Base-by-base conservation (phyloP, 805 yeast species). In the Saturnispora besseyi region DNA sequence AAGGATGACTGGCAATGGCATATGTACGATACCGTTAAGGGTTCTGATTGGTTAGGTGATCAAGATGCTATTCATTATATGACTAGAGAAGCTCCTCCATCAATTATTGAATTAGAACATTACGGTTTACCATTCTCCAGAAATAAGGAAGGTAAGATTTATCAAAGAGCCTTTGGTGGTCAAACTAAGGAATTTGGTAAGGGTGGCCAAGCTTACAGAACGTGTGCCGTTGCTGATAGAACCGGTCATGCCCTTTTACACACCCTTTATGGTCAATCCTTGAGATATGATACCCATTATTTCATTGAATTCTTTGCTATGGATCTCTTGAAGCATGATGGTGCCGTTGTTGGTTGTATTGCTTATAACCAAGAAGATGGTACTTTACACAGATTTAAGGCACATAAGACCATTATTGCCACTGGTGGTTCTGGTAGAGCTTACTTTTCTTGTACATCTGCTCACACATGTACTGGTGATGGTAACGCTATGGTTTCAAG, bases 341-440 rank as follows among this genome's bases (percentile, higher is more conserved):
- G 96, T 64, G 91, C 81, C 68, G 87, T 96, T 77, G 93, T 86
- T 51, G 99, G 99, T 77, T 91, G 87, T 53, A 83, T 93, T 62
- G 98, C 99, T 53, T 89, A 89, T 77, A 91, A 91, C 78, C 91
- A 93, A 75, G 99, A 91, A 73, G 99, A 91, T 71, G 99, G 99
- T 70, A 91, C 98, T 50, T 76, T 91, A 64, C 99, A 91, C 75
- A 82, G 99, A 74, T 93, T 91, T 79, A 84, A 93, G 70, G 90
- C 98, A 52, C 96, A 91, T 74, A 87, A 85, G 72, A 91, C 99
- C 51, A 84, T 91, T 56, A 81, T 91, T 59, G 99, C 99, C 62
- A 93, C 99, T 51, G 99, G 99, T 76, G 99, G 99, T 51, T 91
- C 86, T 70, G 99, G 99, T 54, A 84, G 99, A 74, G 89, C 97